Evolutionary conservation across 148 eudicot species (phyloP), one percentile per base, ranked within the genome.

Genomic region (Pharnaceum exiguum): DNA sequence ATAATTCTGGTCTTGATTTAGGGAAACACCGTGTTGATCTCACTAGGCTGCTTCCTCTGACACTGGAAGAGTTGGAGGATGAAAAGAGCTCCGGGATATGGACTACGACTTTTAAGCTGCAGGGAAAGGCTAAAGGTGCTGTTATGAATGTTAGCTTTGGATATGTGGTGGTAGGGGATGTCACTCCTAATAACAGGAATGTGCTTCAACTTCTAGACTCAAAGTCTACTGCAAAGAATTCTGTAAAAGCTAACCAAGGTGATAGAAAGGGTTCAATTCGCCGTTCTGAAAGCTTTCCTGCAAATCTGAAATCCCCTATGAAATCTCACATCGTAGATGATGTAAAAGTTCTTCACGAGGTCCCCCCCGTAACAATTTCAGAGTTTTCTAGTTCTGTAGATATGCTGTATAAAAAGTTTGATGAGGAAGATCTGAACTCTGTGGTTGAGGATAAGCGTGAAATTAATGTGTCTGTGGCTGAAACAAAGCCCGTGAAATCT

Each of bases 81-180:
- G 96, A 88, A 77, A 86, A 84, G 70, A 82, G 87, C 81, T 79
- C 87, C 4, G 88, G 83, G 32, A 81, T 80, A 51, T 94, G 99
- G 99, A 80, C 89, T 13, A 94, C 99, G 25, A 82, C 77, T 77
- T 94, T 68, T 71, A 89, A 80, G 82, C 73, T 94, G 18, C 82
- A 75, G 3, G 99, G 99, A 18, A 77, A 71, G 59, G 99, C 82
- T 42, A 84, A 71, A 65, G 99, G 99, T 68, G 99, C 89, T 39
- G 46, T 60, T 57, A 65, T 94, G 84, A 86, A 82, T 75, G 93
- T 94, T 48, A 94, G 96, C 76, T 94, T 86, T 74, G 89, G 87
- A 25, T 94, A 86, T 77, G 25, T 55, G 27, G 82, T 89, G 21
- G 31, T 77, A 37, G 77, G 72, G 18, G 84, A 73, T 56, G 66